Percentiles rank a stretch among this genome's conserved stretches.
phyloP scores from a whole-genome alignment of 1,284 basidiomycete species.

The Bothia castanella region DNA sequence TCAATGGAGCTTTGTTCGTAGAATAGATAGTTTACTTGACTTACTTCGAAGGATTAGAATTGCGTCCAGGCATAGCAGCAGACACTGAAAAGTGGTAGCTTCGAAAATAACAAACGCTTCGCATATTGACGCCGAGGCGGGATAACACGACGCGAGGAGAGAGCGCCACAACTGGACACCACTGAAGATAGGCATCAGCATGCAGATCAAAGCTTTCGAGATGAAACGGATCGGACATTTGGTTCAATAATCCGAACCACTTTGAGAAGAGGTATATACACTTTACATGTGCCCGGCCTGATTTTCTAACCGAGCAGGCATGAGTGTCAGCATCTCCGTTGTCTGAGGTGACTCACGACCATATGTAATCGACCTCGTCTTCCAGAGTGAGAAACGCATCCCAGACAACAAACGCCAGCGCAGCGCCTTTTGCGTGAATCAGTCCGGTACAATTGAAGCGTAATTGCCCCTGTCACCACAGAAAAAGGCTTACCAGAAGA shows the following conservation, averaged over 20 bases:
- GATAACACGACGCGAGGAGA: neutral
- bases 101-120: neutral
- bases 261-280: constrained; percentile 21
- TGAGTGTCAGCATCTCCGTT: neutral
- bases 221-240: constrained; percentile 9
- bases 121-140: constrained; percentile 9
- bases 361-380: constrained; percentile 19
- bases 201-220: neutral
- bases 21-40: constrained; percentile 1
- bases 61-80: constrained; percentile 15
- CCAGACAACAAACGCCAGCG: constrained; percentile 16
- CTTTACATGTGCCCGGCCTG: constrained; percentile 13
- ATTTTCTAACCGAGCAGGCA: constrained; percentile 2
- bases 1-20: neutral
- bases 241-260: constrained; percentile 25
- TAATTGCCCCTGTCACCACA: neutral
- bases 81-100: constrained; percentile 5
- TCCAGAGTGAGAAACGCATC: constrained; percentile 19
- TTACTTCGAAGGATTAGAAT: constrained; percentile 23
- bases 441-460: neutral
- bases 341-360: constrained; percentile 17
- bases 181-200: constrained; percentile 12
- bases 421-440: constrained; percentile 7
- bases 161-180: neutral
- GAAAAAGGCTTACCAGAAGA: constrained; percentile 18